These are phyloP conservation scores for Scorias spongiosa DNA, from an alignment of 2,329 filamentous ascomycete species.

Conservation along the genomic window DNA sequence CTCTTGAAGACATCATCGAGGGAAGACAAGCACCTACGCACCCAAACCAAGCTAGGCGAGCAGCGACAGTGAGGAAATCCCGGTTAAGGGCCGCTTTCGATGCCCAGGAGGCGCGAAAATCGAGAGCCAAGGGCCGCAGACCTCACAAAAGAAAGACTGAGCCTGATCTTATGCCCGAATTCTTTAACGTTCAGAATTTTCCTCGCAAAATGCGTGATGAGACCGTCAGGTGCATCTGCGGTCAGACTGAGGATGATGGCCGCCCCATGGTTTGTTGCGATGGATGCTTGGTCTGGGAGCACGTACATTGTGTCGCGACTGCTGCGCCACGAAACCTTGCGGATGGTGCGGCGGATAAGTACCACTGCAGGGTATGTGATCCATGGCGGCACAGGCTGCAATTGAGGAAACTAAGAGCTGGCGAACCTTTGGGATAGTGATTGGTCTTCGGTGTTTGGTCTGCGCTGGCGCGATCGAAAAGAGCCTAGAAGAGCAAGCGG, in stretches of 20 bases:
- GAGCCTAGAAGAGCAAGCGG: no score
- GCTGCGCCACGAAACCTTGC: conserved; percentile 4
- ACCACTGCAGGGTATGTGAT: conserved; percentile 14
- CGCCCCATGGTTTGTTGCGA: conserved; percentile 12
- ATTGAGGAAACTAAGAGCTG: conserved; percentile 6
- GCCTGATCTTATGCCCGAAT: conserved; percentile 13
- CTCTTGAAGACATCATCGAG: conserved; percentile 8
- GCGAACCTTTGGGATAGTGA: background rate
- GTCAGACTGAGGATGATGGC: conserved; percentile 7
- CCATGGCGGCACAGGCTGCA: conserved; percentile 8
- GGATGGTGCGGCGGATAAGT: conserved; percentile 2
- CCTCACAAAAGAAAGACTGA: background rate
- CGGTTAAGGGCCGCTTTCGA: conserved; percentile 2
- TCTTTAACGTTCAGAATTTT: conserved; percentile 12
- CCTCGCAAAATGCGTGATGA: conserved; percentile 5
- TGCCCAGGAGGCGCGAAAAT: conserved; percentile 2
- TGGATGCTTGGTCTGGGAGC: conserved; percentile 17
- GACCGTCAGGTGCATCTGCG: conserved; percentile 15
- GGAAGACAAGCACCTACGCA: conserved; percentile 9
- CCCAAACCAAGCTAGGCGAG: conserved; percentile 8
- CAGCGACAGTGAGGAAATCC: conserved; percentile 6
- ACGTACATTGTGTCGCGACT: conserved; percentile 11
- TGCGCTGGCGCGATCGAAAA: no score
- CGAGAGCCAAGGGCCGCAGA: background rate
- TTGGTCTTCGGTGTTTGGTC: no score